Evolutionary conservation across 495 filamentous ascomycete genomes (phyloP).

Genomic region (Neurospora sp.): DNA sequence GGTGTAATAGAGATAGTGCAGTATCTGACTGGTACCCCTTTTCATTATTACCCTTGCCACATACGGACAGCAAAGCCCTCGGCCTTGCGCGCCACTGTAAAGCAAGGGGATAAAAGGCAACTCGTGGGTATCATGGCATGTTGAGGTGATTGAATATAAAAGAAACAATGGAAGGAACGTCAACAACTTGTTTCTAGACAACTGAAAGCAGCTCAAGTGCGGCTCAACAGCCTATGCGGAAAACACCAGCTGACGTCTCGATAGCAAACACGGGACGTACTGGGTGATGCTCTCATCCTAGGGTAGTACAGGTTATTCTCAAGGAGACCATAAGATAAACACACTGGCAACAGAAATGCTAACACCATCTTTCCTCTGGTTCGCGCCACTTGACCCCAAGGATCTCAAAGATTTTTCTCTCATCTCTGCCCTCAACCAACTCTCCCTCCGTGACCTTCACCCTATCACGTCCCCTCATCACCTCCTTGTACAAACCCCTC

Average conservation of each 20-base stretch:
- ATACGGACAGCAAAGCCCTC: not conserved
- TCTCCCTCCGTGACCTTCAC: conserved; percentile 61
- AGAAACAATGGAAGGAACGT: not conserved
- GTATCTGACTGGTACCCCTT: not conserved
- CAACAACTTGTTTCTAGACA: not conserved
- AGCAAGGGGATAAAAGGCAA: not conserved
- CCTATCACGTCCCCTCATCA: conserved; percentile 49
- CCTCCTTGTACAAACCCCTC: conserved; percentile 66
- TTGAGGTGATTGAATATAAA: not conserved
- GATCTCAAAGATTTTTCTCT: conserved; percentile 77
- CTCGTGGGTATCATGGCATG: not conserved
- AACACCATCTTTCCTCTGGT: conserved; percentile 69
- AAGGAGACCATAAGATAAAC: not conserved
- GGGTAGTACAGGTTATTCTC: not conserved
- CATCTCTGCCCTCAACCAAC: conserved; percentile 65
- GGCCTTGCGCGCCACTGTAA: not conserved
- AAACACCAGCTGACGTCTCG: not conserved
- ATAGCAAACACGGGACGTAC: not conserved
- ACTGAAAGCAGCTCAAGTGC: not conserved
- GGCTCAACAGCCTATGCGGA: not conserved
- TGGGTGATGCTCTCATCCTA: not conserved
- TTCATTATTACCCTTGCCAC: not conserved
- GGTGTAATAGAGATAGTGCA: not conserved
- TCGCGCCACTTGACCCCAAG: conserved; percentile 82
- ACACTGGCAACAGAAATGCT: not conserved